Percentiles rank a stretch among this genome's conserved stretches.
Evolutionary conservation across 2,329 filamentous ascomycete genomes (phyloP).

Genomic region (Penicillium sclerotigenum): DNA sequence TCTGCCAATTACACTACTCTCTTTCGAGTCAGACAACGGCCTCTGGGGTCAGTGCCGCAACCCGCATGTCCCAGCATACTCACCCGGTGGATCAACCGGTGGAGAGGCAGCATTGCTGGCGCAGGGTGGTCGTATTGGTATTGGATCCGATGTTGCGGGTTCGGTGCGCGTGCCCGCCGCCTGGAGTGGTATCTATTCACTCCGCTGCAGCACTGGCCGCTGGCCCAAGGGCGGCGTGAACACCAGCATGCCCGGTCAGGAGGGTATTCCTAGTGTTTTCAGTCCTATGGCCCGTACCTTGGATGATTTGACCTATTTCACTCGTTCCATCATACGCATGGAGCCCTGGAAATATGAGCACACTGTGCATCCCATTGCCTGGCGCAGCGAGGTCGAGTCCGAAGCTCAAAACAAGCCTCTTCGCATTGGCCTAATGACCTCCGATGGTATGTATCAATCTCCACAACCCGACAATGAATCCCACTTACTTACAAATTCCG

Average conservation of each 20-base stretch:
- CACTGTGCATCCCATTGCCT: conserved; percentile 78
- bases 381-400: conserved; percentile 62
- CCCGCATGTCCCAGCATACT: conserved; percentile 79
- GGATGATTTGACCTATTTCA: conserved; percentile 80
- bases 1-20: conserved; percentile 78
- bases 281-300: conserved; percentile 89
- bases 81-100: conserved; percentile 82
- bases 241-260: conserved; percentile 89
- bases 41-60: conserved; percentile 82
- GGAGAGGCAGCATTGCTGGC: conserved; percentile 81
- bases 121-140: conserved; percentile 76
- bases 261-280: conserved; percentile 84
- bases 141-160: conserved; percentile 87
- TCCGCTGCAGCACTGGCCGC: conserved; percentile 82
- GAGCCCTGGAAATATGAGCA: conserved; percentile 87
- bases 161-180: conserved; percentile 84
- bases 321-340: conserved; percentile 72
- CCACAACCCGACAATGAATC: neutral
- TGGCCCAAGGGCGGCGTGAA: conserved; percentile 83
- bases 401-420: conserved; percentile 63
- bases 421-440: conserved; percentile 72
- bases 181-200: conserved; percentile 82
- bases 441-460: conserved; percentile 53
- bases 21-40: conserved; percentile 75
- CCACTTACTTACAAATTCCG: neutral